Conservation (phyloP, 2,329 filamentous ascomycete genomes). For the Alternaria brassicae region DNA sequence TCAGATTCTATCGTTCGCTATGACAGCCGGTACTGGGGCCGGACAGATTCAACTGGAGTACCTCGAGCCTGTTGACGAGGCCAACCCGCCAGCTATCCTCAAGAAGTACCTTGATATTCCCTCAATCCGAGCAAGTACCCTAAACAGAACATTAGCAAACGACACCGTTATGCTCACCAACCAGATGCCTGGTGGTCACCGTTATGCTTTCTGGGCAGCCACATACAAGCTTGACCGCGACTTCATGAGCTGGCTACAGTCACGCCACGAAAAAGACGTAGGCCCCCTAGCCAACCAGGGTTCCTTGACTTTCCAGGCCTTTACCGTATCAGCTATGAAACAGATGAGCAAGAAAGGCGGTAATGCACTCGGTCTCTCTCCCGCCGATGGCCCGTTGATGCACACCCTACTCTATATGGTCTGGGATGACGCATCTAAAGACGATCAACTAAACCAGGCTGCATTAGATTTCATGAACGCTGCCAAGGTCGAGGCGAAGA, state of each 20-base stretch:
- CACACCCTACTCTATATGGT: slow-evolving; percentile 26
- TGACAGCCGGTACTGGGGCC: slow-evolving; percentile 18
- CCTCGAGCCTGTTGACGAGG: slow-evolving; percentile 28
- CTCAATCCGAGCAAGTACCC: slow-evolving; percentile 8
- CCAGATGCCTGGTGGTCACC: slow-evolving; percentile 42
- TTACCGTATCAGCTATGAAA: slow-evolving; percentile 18
- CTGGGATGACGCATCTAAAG: slow-evolving; percentile 28
- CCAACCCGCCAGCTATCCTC: slow-evolving; percentile 21
- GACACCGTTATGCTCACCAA: slow-evolving; percentile 47
- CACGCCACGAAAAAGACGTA: slow-evolving; percentile 24
- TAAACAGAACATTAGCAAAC: slow-evolving; percentile 19
- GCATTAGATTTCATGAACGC: slow-evolving; percentile 18
- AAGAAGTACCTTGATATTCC: slow-evolving; percentile 19
- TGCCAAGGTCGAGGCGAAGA: slow-evolving; percentile 21
- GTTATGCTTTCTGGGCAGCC: slow-evolving; percentile 33
- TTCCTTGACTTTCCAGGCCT: slow-evolving; percentile 20
- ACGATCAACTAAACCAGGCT: slow-evolving; percentile 20
- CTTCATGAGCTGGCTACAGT: slow-evolving; percentile 27
- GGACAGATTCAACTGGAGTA: slow-evolving; percentile 32
- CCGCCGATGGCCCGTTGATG: slow-evolving; percentile 24
- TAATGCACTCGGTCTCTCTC: slow-evolving; percentile 28
- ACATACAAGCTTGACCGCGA: slow-evolving; percentile 32
- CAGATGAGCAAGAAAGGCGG: slow-evolving; percentile 29
- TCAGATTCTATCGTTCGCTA: slow-evolving; percentile 35
- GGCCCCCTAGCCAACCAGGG: slow-evolving; percentile 19